These are phyloP conservation scores for Tylopilus plumbeoviolaceoides DNA, from an alignment of 768 basidiomycete genomes.

Conservation along the genomic window DNA sequence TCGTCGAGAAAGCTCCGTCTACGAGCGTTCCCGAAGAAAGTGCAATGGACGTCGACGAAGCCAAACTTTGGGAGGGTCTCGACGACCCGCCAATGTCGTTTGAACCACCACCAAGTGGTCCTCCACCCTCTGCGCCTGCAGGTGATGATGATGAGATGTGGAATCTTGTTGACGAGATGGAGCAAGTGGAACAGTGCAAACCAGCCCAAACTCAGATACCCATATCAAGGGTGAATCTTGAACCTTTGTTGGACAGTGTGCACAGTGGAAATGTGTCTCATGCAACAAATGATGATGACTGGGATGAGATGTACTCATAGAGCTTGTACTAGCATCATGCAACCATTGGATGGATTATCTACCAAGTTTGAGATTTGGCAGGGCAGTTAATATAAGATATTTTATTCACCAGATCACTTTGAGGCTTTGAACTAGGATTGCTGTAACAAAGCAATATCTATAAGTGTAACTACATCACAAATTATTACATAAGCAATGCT, in stretches of 20 bases:
- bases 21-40: constrained; percentile 5
- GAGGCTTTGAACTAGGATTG: no score
- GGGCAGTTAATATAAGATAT: no score
- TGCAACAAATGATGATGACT: constrained; percentile 47
- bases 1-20: constrained; percentile 7
- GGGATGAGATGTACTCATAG: constrained; percentile 63
- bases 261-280: constrained; percentile 10
- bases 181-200: constrained; percentile 24
- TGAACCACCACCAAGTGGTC: constrained; percentile 5
- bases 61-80: constrained; percentile 34
- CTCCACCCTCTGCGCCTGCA: not conserved
- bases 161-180: constrained; percentile 59
- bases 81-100: constrained; percentile 5
- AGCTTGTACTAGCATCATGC: not conserved
- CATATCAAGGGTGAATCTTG: constrained; percentile 21
- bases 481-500: no score
- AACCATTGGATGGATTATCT: no score
- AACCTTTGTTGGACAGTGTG: constrained; percentile 10
- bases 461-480: no score
- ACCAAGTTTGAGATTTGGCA: no score
- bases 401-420: no score
- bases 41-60: constrained; percentile 35
- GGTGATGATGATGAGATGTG: constrained; percentile 69
- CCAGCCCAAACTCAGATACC: constrained; percentile 14
- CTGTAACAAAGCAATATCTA: no score